phyloP scores from a whole-genome alignment of 371 early-diverging fungal species.

The Rhizopus microsporus region DNA sequence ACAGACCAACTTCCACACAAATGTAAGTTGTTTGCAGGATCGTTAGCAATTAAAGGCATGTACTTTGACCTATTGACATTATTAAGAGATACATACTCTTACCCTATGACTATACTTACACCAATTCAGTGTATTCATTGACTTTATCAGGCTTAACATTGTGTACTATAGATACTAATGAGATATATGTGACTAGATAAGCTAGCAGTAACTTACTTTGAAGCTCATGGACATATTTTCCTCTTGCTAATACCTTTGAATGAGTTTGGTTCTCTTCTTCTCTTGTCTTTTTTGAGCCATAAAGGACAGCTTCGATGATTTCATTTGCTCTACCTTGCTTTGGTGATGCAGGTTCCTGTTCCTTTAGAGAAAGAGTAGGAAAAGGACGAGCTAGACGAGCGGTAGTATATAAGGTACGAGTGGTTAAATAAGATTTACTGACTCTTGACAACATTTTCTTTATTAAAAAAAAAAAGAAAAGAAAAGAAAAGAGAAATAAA shows the following conservation, averaged over 20 bases:
- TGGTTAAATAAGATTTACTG: not conserved
- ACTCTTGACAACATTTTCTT: conserved; percentile 2
- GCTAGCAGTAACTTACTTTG: conserved; percentile 48
- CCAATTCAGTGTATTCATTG: conserved; percentile 76
- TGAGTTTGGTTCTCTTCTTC: conserved; percentile 59
- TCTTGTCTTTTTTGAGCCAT: conserved; percentile 59
- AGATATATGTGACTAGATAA: not conserved
- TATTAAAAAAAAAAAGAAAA: not conserved
- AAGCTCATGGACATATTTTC: conserved; percentile 88
- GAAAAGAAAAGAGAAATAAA: not conserved
- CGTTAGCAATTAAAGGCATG: conserved; percentile 75
- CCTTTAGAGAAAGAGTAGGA: conserved; percentile 2
- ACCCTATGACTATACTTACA: conserved; percentile 41
- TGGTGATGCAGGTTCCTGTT: not conserved
- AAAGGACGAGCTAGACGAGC: not conserved
- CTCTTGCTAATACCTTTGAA: conserved; percentile 75
- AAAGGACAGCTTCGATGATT: conserved; percentile 64
- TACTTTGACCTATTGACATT: conserved; percentile 56
- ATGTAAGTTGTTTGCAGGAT: conserved; percentile 72
- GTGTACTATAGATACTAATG: conserved; percentile 55
- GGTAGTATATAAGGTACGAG: not conserved
- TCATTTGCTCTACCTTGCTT: conserved; percentile 25
- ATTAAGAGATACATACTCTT: not conserved
- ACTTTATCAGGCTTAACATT: conserved; percentile 82
- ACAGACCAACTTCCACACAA: conserved; percentile 89